Base-by-base conservation (phyloP, 2,329 filamentous ascomycete genomes). In the Colletotrichum chrysophilum region DNA sequence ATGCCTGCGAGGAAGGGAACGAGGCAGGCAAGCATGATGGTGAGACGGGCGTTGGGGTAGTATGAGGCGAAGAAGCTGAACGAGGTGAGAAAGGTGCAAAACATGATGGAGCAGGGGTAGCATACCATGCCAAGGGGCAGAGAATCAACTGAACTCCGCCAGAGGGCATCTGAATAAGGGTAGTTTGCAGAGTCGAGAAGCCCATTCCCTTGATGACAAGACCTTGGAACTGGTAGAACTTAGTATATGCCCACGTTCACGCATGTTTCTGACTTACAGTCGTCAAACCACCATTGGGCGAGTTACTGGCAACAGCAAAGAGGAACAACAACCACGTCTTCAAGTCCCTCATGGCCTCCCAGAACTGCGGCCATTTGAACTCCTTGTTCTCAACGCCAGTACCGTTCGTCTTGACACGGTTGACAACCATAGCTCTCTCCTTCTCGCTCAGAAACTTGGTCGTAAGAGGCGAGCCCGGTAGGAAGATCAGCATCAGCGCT, bases 371-470 rank as follows among this genome's bases (percentile, higher is more conserved):
- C 85, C 89, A 87, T 77, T 94, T 94, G 83, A 93, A 94, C 77
- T 94, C 88, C 77, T 92, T 92, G 77, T 91, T 94, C 3, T 93
- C 93, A n/a, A 94, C 92, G 0, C 94, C 94, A 76, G 94, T 94
- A 80, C 95, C 91, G 78, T 96, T 96, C 32, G 91, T 88, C 0
- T 94, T 88, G 7, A 96, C 91, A 0, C 94, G 89, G 77, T 95
- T 94, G 24, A 96, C 86, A 0, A 93, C 93, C 56, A 95, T 87
- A 0, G 91, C 82, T 16, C 91, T 91, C 78, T 96, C 94, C 62
- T 91, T 88, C 67, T 93, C 89, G 5, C 86, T 93, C 34, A 97
- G 6, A 1, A 70, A 73, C 1, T 89, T 89, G 0, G 89, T 88
- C 0, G 87, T 81, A 21, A 93, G 87, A 76, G 92, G 91, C 79